Conservation (phyloP, 2,329 filamentous ascomycete species). For the Trichoderma aggressivum region DNA sequence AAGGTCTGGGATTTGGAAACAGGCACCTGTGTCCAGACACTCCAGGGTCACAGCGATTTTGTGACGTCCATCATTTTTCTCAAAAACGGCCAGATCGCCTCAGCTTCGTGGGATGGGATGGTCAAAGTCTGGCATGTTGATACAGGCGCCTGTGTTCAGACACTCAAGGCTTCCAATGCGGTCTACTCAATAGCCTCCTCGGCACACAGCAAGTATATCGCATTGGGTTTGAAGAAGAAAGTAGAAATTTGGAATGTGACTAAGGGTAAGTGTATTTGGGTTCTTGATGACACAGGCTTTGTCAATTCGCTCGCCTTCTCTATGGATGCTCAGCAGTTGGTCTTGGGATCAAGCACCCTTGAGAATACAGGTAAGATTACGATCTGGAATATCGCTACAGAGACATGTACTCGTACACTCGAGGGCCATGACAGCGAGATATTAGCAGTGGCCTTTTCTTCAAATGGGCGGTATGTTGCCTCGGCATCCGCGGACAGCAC, state of each 20-base stretch:
- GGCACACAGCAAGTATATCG: neutral
- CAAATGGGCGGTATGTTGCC: neutral
- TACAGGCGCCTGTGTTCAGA: constrained; percentile 1
- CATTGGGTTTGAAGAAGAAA: neutral
- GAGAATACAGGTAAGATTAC: neutral
- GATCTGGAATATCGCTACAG: constrained; percentile 1
- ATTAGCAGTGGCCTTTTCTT: neutral
- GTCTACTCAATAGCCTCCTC: neutral
- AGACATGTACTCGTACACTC: neutral
- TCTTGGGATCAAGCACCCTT: neutral
- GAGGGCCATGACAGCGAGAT: neutral
- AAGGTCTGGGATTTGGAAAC: neutral
- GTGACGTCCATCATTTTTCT: neutral
- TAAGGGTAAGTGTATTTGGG: neutral
- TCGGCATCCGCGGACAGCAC: neutral
- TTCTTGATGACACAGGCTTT: neutral
- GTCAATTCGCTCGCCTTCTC: neutral
- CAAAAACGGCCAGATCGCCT: neutral
- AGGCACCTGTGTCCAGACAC: neutral
- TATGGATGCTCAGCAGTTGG: neutral
- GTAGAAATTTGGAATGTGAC: constrained; percentile 4
- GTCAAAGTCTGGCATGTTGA: neutral
- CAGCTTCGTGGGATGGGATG: neutral
- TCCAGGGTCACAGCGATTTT: neutral
- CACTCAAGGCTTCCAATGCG: neutral